Conservation (phyloP, 331 rosid genomes). For the Quercus phellos region DNA sequence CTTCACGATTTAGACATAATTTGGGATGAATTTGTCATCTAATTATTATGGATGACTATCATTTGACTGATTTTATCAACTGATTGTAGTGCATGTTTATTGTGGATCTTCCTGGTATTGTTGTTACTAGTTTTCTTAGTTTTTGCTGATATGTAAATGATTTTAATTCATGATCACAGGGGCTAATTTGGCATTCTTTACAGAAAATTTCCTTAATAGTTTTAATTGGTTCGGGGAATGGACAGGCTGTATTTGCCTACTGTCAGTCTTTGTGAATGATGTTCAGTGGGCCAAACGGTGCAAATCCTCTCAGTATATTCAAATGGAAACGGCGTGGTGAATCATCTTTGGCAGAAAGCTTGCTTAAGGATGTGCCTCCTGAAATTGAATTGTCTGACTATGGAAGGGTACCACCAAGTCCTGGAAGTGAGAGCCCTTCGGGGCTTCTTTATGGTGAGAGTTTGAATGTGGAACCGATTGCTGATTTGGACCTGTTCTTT, state of each 20-base stretch:
- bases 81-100: not conserved
- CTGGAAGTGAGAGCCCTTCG: conserved; percentile 88
- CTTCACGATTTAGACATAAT: too few relatives aligned
- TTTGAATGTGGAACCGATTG: conserved; percentile 65
- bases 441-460: conserved; percentile 80
- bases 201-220: conserved; percentile 30
- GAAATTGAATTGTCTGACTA: conserved; percentile 78
- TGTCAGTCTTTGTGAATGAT: conserved; percentile 63
- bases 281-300: conserved; percentile 57
- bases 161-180: not conserved
- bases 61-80: not conserved
- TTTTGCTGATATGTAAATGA: not conserved
- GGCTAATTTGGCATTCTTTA: conserved; percentile 20
- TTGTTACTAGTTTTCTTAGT: not conserved
- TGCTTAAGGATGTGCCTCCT: conserved; percentile 53
- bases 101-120: not conserved
- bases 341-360: conserved; percentile 50
- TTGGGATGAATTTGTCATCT: not conserved
- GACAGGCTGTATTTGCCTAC: conserved; percentile 58
- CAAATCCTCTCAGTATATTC: conserved; percentile 42
- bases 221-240: conserved; percentile 49
- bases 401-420: conserved; percentile 60
- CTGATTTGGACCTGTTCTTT: conserved; percentile 90
- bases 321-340: conserved; percentile 51
- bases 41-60: not conserved